phyloP scores from a whole-genome alignment of 306 rosid species.

The Malus fusca region DNA sequence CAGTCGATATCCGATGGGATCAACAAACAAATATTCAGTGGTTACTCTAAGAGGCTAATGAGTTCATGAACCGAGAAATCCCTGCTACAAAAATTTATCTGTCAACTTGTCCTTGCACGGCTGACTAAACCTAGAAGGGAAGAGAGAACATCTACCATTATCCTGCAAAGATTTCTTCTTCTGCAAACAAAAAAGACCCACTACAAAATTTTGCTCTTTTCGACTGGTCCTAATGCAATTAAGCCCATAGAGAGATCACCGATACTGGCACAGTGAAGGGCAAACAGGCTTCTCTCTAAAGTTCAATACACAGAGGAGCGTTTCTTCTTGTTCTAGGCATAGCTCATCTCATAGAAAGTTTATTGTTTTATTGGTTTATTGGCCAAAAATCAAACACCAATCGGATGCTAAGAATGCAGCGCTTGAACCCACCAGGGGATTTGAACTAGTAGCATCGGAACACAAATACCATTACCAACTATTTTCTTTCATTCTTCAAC shows the following conservation, averaged over 20 bases:
- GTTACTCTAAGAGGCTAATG: not conserved
- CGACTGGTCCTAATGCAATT: not conserved
- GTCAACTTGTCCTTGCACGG: not conserved
- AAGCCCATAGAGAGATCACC: not conserved
- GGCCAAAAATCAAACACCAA: constrained; percentile 3
- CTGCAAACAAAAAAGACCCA: not conserved
- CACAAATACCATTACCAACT: not conserved
- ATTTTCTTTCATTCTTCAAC: constrained; percentile 17
- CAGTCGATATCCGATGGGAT: not conserved
- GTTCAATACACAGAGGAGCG: not conserved
- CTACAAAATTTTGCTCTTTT: not conserved
- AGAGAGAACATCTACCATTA: not conserved
- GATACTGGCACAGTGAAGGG: not conserved
- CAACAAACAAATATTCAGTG: not conserved
- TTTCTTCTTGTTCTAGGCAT: not conserved
- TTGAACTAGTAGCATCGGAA: not conserved
- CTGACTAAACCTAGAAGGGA: not conserved
- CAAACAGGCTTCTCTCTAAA: not conserved
- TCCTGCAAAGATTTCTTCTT: not conserved
- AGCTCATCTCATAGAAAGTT: not conserved
- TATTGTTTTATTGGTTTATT: not conserved
- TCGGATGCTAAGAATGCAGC: not conserved
- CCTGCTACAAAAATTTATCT: not conserved
- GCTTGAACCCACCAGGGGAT: not conserved
- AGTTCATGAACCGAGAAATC: not conserved